Percentiles rank a stretch among this genome's conserved stretches.
Evolutionary conservation across 257 asterid genomes (phyloP).

Genomic region (Nemophila menziesii): DNA sequence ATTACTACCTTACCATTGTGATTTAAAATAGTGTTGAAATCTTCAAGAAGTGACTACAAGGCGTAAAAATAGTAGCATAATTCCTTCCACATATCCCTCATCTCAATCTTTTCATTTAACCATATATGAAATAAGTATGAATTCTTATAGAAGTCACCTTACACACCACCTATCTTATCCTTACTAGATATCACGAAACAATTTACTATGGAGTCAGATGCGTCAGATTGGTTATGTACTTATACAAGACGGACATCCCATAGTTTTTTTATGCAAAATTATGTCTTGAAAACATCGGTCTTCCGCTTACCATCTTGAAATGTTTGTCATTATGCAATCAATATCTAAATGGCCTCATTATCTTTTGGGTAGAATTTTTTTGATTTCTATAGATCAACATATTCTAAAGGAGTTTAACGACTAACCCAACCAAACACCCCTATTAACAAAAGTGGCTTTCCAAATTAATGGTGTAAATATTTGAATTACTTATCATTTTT

Average conservation of each 20-base stretch:
- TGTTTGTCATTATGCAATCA: neutral
- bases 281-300: neutral
- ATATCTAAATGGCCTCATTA: conserved; percentile 6
- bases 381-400: neutral
- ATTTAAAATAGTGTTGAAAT: too few relatives aligned
- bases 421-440: neutral
- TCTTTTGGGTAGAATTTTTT: neutral
- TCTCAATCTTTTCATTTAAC: too few relatives aligned
- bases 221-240: neutral
- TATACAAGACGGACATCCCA: neutral
- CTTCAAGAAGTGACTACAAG: too few relatives aligned
- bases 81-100: too few relatives aligned
- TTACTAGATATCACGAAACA: neutral
- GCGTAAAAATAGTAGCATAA: too few relatives aligned
- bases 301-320: neutral
- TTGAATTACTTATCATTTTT: neutral
- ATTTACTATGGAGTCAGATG: neutral
- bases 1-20: too few relatives aligned
- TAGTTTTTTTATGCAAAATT: neutral
- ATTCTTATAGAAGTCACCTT: too few relatives aligned
- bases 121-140: too few relatives aligned
- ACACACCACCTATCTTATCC: neutral
- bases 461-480: neutral
- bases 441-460: neutral
- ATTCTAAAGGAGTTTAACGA: neutral